Evolutionary conservation across 2,329 filamentous ascomycete genomes (phyloP).

Genomic region (Fusarium denticulatum): DNA sequence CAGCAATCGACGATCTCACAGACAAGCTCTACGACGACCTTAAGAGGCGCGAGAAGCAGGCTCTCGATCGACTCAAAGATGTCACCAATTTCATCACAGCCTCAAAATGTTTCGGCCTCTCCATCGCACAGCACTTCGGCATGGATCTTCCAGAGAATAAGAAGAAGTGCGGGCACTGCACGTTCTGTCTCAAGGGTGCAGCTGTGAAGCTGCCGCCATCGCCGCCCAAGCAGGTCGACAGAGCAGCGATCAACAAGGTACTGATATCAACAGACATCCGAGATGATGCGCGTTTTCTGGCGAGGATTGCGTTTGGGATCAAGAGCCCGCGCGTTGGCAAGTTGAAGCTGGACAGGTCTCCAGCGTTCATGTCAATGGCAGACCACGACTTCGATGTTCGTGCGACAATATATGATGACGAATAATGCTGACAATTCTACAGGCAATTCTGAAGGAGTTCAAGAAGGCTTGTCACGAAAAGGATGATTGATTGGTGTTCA

Average conservation of each 20-base stretch:
- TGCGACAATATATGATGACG: background rate
- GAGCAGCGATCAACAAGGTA: constrained; percentile 53
- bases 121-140: constrained; percentile 67
- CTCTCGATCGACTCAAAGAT: constrained; percentile 59
- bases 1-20: constrained; percentile 57
- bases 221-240: constrained; percentile 52
- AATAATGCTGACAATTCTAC: background rate
- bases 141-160: constrained; percentile 58
- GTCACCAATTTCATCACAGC: constrained; percentile 65
- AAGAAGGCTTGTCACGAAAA: constrained; percentile 32
- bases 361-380: constrained; percentile 63
- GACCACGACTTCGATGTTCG: constrained; percentile 63
- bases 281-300: constrained; percentile 68
- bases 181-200: constrained; percentile 48
- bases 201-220: constrained; percentile 52
- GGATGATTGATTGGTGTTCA: constrained; percentile 2
- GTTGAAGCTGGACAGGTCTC: constrained; percentile 57
- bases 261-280: constrained; percentile 56
- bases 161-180: constrained; percentile 65
- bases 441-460: constrained; percentile 38
- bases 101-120: constrained; percentile 59
- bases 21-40: constrained; percentile 61
- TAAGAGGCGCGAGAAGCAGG: constrained; percentile 61
- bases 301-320: constrained; percentile 70
- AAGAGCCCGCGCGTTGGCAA: constrained; percentile 63